phyloP scores from a whole-genome alignment of 2,329 filamentous ascomycete genomes.

The Cladorrhinum sp. region DNA sequence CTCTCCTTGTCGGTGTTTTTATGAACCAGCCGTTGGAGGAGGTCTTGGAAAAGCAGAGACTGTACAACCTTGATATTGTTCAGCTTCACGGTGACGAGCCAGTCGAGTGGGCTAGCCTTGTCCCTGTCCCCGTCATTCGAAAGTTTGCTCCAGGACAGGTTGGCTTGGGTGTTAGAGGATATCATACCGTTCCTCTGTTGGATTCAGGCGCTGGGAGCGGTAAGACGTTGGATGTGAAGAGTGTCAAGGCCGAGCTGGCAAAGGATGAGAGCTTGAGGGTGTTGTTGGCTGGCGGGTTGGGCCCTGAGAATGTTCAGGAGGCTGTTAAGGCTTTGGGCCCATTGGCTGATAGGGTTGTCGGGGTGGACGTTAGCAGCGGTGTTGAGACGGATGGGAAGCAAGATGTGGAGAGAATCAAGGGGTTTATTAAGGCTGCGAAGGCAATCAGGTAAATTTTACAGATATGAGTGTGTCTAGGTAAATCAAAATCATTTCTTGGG shows the following conservation, averaged over 20 bases:
- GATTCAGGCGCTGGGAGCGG: slow-evolving; percentile 87
- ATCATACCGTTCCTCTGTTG: slow-evolving; percentile 78
- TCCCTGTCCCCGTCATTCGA: slow-evolving; percentile 87
- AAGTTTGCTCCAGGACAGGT: slow-evolving; percentile 75
- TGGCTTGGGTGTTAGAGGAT: slow-evolving; percentile 71
- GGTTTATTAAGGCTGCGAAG: slow-evolving; percentile 76
- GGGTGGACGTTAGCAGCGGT: slow-evolving; percentile 91
- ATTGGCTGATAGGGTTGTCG: slow-evolving; percentile 62
- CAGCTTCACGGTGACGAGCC: slow-evolving; percentile 93
- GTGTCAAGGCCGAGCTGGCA: slow-evolving; percentile 64
- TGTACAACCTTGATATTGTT: slow-evolving; percentile 78
- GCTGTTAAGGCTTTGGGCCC: slow-evolving; percentile 62
- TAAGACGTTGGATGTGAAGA: slow-evolving; percentile 67
- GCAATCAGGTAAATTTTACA: slow-evolving; percentile 41
- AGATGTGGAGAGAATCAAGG: slow-evolving; percentile 73
- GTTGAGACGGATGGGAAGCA: slow-evolving; percentile 84
- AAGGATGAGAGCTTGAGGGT: slow-evolving; percentile 69
- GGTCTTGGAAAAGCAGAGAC: slow-evolving; percentile 72
- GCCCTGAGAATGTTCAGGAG: slow-evolving; percentile 71
- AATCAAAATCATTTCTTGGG: not conserved
- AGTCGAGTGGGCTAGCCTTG: slow-evolving; percentile 82
- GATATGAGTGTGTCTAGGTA: not conserved
- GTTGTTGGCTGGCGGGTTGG: slow-evolving; percentile 81
- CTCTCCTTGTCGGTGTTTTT: slow-evolving; percentile 90
- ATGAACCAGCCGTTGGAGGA: slow-evolving; percentile 84